Base-by-base conservation (phyloP, 2,329 filamentous ascomycete species). In the Aureobasidium sp. region DNA sequence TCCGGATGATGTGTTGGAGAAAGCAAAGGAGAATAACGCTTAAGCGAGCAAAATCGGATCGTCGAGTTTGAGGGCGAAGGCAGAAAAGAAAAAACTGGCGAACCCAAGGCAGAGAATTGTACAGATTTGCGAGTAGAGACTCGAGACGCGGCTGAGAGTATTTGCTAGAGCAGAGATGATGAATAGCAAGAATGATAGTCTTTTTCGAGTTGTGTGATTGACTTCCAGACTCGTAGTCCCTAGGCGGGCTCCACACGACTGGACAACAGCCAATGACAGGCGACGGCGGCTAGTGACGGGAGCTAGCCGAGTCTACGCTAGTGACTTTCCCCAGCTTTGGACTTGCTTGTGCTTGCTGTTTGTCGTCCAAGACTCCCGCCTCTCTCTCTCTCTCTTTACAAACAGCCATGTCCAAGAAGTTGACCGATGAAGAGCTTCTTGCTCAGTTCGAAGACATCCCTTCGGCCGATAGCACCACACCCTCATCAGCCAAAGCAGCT, bases 381-480 rank as follows among this genome's bases (percentile, higher is more conserved):
- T 33, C 50, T 53, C 22, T 53, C 29, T 12, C 5, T 40, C 17
- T 17, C 8, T 1, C n/a, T 47, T 33, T 22, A 54, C 56, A 53
- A 37, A 45, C 33, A 48, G 61, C n/a, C 58, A 68, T 68, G 67
- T 64, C 66, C 15, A 76, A 75, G 12, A 66, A 66, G 27, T 70
- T 75, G 53, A 70, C 68, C 33, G 71, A 73, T 62, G 76, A 79
- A 65, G 78, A 81, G 62, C 72, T 77, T 48, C 70, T 75, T 44
- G 73, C 71, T 64, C 73, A 79, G 68, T 77, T 81, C 44, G 78
- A 79, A 40, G 72, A 76, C 68, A 70, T 76, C 53, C 69, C 73
- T 63, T 64, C 73, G 60, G 74, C 73, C 68, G 81, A 81, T 70
- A 72, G 79, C 65, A 75, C 79, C 66, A 80, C 81, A 60, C 76